phyloP scores from a whole-genome alignment of 2,329 filamentous ascomycete genomes.

The Calonectria fujianensis region DNA sequence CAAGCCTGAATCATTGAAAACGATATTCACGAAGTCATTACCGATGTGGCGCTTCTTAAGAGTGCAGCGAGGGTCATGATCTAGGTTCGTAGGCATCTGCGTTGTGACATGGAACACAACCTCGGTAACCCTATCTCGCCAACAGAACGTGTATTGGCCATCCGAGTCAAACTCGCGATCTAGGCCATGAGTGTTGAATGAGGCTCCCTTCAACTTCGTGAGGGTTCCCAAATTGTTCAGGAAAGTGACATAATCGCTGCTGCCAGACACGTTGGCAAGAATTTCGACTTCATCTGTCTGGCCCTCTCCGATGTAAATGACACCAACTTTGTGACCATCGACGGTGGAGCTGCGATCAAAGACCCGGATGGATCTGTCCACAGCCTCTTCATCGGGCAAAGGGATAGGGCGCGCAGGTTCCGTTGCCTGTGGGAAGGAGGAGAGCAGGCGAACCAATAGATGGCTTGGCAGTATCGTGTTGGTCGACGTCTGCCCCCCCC shows the following conservation, averaged over 20 bases:
- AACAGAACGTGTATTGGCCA: constrained; percentile 92
- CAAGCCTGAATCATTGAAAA: constrained; percentile 96
- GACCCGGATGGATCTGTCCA: constrained; percentile 82
- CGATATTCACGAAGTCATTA: constrained; percentile 98
- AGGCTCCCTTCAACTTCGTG: constrained; percentile 86
- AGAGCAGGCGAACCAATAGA: constrained; percentile 81
- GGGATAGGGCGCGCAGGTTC: constrained; percentile 82
- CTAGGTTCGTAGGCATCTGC: constrained; percentile 94
- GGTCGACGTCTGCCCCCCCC: constrained; percentile 72
- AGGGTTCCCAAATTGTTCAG: constrained; percentile 88
- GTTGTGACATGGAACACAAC: constrained; percentile 97
- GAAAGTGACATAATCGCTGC: constrained; percentile 91
- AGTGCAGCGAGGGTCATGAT: constrained; percentile 84
- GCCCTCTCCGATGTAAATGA: constrained; percentile 93
- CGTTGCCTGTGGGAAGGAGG: constrained; percentile 75
- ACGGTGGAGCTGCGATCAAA: constrained; percentile 94
- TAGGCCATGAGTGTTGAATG: constrained; percentile 94
- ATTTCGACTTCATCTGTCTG: constrained; percentile 91
- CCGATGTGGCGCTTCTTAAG: constrained; percentile 96
- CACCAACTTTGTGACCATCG: constrained; percentile 95
- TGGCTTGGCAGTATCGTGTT: constrained; percentile 83
- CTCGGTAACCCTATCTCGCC: constrained; percentile 95
- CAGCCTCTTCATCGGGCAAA: constrained; percentile 81
- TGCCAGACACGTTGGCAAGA: constrained; percentile 89
- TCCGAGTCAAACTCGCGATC: constrained; percentile 86